Conservation (phyloP, 1,284 basidiomycete genomes). For the Boletellus deceptivus region DNA sequence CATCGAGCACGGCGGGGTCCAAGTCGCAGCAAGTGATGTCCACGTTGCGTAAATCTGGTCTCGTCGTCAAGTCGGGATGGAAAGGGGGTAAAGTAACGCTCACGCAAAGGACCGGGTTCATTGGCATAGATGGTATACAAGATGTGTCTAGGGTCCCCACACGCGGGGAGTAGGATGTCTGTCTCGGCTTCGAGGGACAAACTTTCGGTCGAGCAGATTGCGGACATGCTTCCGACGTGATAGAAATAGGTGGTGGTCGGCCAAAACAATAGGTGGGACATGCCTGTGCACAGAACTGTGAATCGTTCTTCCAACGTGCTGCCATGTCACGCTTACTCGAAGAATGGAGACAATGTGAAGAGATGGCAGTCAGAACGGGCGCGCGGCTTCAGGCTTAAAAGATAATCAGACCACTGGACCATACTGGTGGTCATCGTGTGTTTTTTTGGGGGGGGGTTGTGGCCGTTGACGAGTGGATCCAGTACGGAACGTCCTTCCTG, state of each 20-base stretch:
- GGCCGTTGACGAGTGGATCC: slow-evolving; percentile 2
- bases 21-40: slow-evolving; percentile 63
- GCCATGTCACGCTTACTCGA: background rate
- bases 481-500: background rate
- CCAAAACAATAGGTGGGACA: slow-evolving; percentile 35
- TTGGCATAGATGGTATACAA: slow-evolving; percentile 43
- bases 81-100: background rate
- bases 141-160: slow-evolving; percentile 55
- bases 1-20: slow-evolving; percentile 57
- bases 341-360: too few species aligned
- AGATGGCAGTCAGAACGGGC: too few species aligned
- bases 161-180: slow-evolving; percentile 51
- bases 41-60: slow-evolving; percentile 31
- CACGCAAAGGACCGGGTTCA: slow-evolving; percentile 5
- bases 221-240: slow-evolving; percentile 54
- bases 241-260: slow-evolving; percentile 43
- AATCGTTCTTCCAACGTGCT: too few species aligned
- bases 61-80: background rate
- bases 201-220: slow-evolving; percentile 47
- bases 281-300: background rate
- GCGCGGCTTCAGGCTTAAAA: too few species aligned
- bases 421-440: too few species aligned
- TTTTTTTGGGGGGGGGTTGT: too few species aligned
- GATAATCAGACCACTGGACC: too few species aligned
- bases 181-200: slow-evolving; percentile 46